These are phyloP conservation scores for Trypanosoma cruzi DNA, from an alignment of 208 protist species.

Conservation along the genomic window DNA sequence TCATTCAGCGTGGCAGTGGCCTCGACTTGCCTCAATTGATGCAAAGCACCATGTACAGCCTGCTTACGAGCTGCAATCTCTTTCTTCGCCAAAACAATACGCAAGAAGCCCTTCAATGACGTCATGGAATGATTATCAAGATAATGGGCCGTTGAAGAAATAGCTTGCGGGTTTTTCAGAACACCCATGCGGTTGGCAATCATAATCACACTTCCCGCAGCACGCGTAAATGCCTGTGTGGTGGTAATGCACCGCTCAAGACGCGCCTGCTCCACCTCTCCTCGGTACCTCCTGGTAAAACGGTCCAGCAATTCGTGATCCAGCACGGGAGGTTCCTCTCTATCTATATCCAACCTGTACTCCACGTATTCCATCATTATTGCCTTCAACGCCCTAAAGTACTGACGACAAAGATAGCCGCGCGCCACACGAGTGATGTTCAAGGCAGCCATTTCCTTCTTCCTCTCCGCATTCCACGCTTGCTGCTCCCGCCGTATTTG, in stretches of 20 bases:
- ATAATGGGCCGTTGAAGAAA: not conserved
- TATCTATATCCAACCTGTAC: constrained; percentile 21
- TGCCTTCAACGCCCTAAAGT: constrained; percentile 20
- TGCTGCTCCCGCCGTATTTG: constrained; percentile 12
- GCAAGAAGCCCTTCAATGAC: constrained; percentile 4
- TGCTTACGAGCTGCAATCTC: not conserved
- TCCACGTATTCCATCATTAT: constrained; percentile 23
- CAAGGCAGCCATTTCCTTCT: constrained; percentile 46
- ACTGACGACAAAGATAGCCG: constrained; percentile 43
- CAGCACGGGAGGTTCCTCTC: constrained; percentile 20
- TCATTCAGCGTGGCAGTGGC: not conserved
- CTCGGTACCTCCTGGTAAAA: constrained; percentile 5
- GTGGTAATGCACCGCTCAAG: not conserved
- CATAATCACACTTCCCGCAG: constrained; percentile 5
- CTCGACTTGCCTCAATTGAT: not conserved
- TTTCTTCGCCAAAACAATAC: constrained; percentile 14
- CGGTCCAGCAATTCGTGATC: constrained; percentile 13
- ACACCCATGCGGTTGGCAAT: not conserved
- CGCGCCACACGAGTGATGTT: constrained; percentile 67
- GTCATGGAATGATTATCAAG: not conserved
- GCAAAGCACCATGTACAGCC: not conserved
- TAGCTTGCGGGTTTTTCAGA: not conserved
- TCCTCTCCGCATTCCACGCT: constrained; percentile 35
- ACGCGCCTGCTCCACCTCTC: constrained; percentile 2
- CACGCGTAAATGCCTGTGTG: constrained; percentile 21